Evolutionary conservation across 2,329 filamentous ascomycete genomes (phyloP), one percentile per base, ranked within the genome.

Genomic region (Exophiala dermatitidis): DNA sequence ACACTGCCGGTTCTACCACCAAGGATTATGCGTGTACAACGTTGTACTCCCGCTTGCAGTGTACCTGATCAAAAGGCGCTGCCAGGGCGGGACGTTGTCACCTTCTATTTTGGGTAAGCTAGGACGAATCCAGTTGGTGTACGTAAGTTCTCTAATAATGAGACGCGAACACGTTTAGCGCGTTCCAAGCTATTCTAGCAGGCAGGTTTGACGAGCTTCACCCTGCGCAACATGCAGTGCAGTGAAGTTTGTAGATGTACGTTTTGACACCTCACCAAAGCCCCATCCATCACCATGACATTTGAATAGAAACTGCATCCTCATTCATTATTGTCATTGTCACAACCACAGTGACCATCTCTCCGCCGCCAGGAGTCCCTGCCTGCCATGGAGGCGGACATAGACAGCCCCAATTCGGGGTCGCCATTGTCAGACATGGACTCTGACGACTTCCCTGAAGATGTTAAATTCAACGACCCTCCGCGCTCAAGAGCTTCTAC

Each of bases 381-480:
- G 19, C 19, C 19, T 19, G 38, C 7, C 1, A 57, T 57, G 55
- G 51, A 54, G 19, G 38, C 49, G 30, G 74, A 82, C 66, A 40
- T 52, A 33, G 61, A 62, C 7, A 60, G 60, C 28, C 57, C 58
- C 30, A 82, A 80, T 7, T 79, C 81, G 8, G 78, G 73, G 49
- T 84, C 82, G 33, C 80, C 81, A 37, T 78, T 86, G 62, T 85
- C 82, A 47, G 80, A 81, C 57, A 77, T 83, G 59, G 79, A 77
- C 59, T 82, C 80, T 44, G 82, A 83, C 61, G 78, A 81, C 55
- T 79, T 84, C 66, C 75, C 75, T 66, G 81, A 82, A 62, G 79
- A 78, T 62, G 74, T 74, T 67, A 79, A 75, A 69, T 74, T 72
- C 57, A 72, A 75, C 48, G 70, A 74, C 61, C 72, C 74, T 60